Percentiles rank a stretch among this genome's conserved stretches.
These are phyloP conservation scores for Neurospora sp. DNA, from an alignment of 495 filamentous ascomycete genomes.

Conservation along the genomic window DNA sequence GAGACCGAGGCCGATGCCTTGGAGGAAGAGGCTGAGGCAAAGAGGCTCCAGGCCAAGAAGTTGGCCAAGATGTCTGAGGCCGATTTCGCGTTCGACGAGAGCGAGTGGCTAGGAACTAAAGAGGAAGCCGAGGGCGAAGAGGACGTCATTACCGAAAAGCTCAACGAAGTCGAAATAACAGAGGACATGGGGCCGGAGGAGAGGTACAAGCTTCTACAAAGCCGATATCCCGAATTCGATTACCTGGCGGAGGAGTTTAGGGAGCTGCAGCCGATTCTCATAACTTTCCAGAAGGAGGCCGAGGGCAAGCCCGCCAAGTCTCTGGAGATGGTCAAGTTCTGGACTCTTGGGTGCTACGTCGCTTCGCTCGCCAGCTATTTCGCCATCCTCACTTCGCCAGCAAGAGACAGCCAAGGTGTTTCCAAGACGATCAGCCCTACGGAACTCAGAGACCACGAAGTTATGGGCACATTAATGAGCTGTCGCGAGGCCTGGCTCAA, in stretches of 20 bases:
- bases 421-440: conserved; percentile 50
- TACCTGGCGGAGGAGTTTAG: conserved; percentile 72
- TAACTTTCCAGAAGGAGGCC: conserved; percentile 38
- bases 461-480: conserved; percentile 77
- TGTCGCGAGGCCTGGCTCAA: conserved; percentile 72
- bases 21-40: conserved; percentile 85
- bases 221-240: conserved; percentile 86
- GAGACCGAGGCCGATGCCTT: conserved; percentile 86
- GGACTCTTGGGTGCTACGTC: conserved; percentile 72
- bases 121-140: conserved; percentile 36
- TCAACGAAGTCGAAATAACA: conserved; percentile 73
- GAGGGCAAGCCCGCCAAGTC: conserved; percentile 47
- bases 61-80: conserved; percentile 73
- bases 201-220: conserved; percentile 61
- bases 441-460: conserved; percentile 72
- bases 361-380: conserved; percentile 89
- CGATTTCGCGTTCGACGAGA: conserved; percentile 87
- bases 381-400: conserved; percentile 69
- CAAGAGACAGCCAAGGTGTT: conserved; percentile 42
- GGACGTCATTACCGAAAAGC: conserved; percentile 64
- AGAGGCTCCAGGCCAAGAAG: conserved; percentile 79
- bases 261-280: conserved; percentile 55
- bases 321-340: conserved; percentile 56
- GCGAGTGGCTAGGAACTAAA: conserved; percentile 57
- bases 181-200: conserved; percentile 70